Base-by-base conservation (phyloP, 2,329 filamentous ascomycete species). In the Orbilia blumenaviensis region DNA sequence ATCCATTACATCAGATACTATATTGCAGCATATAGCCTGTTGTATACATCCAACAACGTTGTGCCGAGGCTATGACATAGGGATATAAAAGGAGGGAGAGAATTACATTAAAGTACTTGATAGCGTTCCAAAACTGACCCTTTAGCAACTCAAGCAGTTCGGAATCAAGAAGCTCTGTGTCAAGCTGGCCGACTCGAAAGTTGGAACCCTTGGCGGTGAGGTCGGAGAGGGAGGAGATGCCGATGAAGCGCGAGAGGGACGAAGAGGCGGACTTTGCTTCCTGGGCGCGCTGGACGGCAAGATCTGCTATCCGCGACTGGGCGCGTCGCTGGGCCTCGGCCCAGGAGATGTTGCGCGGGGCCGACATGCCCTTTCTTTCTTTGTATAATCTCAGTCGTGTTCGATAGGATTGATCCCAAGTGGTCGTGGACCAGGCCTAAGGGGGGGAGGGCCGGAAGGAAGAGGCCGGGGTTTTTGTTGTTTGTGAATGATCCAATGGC, bases 181-280 rank as follows among this genome's bases (percentile, higher is more conserved):
- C 95, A 46, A 98, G 92, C 84, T 99, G 95, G 27, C 94, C 93
- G 27, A 99, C 95, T 64, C 95, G 90, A 82, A 97, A 97, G 21
- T 64, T 75, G 9, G 92, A 90, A 3, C 95, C 94, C 14, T 89
- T 86, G 23, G 92, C 63, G 4, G 64, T 73, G 8, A 69, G 34
- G 29, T 77, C 74, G 23, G 21, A 66, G 6, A 60, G 72, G 29
- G 27, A 67, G 34, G 68, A 80, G 46, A 61, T 52, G 21, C 64
- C 58, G 23, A 75, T 48, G 32, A 79, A 42, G 12, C 77, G 79
- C 6, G 74, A 75, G 29, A 67, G 56, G 3, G 52, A 38, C 12
- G 73, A 60, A 0, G 77, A 44, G 14, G n/a, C n/a, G n/a, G 75
- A 67, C 16, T 58, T 76, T 12, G 78, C 69, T 41, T 79, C 78